Evolutionary conservation across 31 red algal genomes (phyloP), one percentile per base, ranked within the genome.

Genomic region (Pterothamnion heteromorphum): DNA sequence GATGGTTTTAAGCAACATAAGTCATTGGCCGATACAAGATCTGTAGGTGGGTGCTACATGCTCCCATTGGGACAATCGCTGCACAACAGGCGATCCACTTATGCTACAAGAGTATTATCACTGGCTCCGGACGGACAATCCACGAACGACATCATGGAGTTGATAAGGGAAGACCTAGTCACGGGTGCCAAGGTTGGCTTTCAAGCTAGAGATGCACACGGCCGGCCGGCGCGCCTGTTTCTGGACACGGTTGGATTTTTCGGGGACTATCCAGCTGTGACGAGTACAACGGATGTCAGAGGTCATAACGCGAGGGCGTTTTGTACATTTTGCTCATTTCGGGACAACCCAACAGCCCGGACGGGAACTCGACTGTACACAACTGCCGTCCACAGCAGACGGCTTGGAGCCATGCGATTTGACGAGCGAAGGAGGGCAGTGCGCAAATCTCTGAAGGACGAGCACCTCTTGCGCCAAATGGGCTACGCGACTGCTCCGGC

Each of bases 241-340:
- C n/a, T n/a, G n/a, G n/a, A n/a, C n/a, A n/a, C n/a, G n/a, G n/a
- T n/a, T n/a, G n/a, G n/a, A n/a, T n/a, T n/a, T n/a, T n/a, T n/a
- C n/a, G n/a, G n/a, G n/a, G n/a, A n/a, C n/a, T n/a, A n/a, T n/a
- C n/a, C n/a, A n/a, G n/a, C n/a, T n/a, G n/a, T n/a, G n/a, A n/a
- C n/a, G n/a, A n/a, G n/a, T n/a, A n/a, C n/a, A n/a, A n/a, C n/a
- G n/a, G n/a, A n/a, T n/a, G n/a, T n/a, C n/a, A n/a, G n/a, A n/a
- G n/a, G n/a, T n/a, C n/a, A 64, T n/a, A 64, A 64, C 51, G 9
- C 51, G 14, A 64, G 51, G n/a, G 51, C 9, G n/a, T 64, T 64
- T 64, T 64, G 51, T n/a, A 64, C 51, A 64, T 64, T 64, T n/a
- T 64, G 51, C 51, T 64, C 51, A n/a, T 64, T 64, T 64, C 51